Base-by-base conservation (phyloP, 805 yeast species). In the Millerago galiae region DNA sequence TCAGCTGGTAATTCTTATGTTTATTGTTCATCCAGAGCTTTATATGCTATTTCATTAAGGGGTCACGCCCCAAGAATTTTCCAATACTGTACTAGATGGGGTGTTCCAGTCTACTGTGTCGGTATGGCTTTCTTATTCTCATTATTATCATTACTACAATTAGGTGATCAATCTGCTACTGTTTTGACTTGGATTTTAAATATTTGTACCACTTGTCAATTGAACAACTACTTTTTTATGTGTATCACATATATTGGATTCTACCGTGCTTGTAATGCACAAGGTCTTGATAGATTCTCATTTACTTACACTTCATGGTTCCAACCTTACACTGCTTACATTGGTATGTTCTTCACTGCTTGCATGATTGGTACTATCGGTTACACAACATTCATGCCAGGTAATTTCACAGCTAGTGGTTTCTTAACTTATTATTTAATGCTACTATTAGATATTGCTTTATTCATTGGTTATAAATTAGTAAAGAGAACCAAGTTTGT, bases 101-200 rank as follows among this genome's bases (percentile, higher is more conserved):
- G 95, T 4, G 83, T 82, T 12, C 95, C 95, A 0, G 80, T 79
- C 56, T 66, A 69, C 44, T 74, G 91, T 7, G 88, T 86, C 67
- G 46, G 57, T 12, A 65, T 72, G 16, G 66, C 79, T 4, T 56
- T 73, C 34, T 49, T 63, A 15, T 81, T 83, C 70, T 78, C 86
- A 0, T 62, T 79, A 38, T 59, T 83, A 25, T 74, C 87, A 15
- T 72, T 83, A 44, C 58, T 83, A 53, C 90, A 81, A 54, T 61
- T 79, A 41, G 70, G 79, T 28, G 65, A 70, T 37, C 62, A 71
- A 18, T 71, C 87, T 27, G 72, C 75, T 14, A 67, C 69, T 2
- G 90, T 83, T 4, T 68, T 84, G 46, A 70, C 66, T 52, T 83
- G 90, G 88, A 70, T 83, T 36, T 72, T 81, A 42, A 78, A 79